Evolutionary conservation across 495 filamentous ascomycete species (phyloP), one percentile per base, ranked within the genome.

Genomic region (Corynascus novoguineensis): DNA sequence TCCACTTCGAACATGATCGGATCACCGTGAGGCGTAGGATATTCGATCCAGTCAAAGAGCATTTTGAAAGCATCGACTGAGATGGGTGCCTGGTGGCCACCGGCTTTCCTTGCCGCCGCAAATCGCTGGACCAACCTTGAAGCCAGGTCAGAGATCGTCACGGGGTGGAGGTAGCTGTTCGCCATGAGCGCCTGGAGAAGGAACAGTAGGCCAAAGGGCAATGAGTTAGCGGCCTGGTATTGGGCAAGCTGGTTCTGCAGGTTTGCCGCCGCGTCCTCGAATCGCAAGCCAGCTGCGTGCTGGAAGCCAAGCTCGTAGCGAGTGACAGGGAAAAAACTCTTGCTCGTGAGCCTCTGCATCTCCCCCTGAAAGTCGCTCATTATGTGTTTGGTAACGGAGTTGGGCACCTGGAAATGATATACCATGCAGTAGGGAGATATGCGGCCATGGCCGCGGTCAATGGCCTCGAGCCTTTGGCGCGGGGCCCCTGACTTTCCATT

Each of bases 181-280:
- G 73, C 67, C 5, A 77, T 75, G 6, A 86, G 68, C 19, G 74
- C 76, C 48, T 83, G 74, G 4, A 83, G 67, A 49, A 83, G 73
- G 50, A 80, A 81, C 3, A 71, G 66, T 15, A 70, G 59, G 17
- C 56, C 69, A 48, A 71, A 77, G 0, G 68, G 75, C 27, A 71
- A 55, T 8, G 34, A 35, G 10, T 25, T 38, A 0, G 19, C 38
- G 15, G 10, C 19, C 34, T 40, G 48, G 55, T 54, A 67, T 0
- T 54, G 5, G 0, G 12, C 2, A 5, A 77, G 60, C 8, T 55
- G 32, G 1, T 5, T 19, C 19, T 48, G 60, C 24, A 77, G 60
- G 4, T 8, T 31, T 10, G 17, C 48, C 19, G 66, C 22, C 1
- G 54, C 57, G 7, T 57, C 54, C 6, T 10, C 19, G 58, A 72